Evolutionary conservation across 306 rosid species (phyloP), one percentile per base, ranked within the genome.

Genomic region (Psophocarpus tetragonolobus): DNA sequence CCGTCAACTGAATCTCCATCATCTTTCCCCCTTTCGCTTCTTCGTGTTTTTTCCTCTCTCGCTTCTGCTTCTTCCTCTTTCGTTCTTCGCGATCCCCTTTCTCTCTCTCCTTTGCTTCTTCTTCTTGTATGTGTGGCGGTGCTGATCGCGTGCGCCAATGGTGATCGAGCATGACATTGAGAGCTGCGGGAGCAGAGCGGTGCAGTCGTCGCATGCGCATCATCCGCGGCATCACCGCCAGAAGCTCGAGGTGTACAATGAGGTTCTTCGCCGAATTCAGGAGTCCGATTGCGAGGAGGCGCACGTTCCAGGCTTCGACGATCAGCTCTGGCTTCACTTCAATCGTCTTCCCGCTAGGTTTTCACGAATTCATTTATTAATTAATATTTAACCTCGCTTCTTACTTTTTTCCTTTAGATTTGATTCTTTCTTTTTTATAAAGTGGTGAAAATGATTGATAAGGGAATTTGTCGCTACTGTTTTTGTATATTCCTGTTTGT

Each of bases 291-390:
- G 67, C 41, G 90, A 85, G 35, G 97, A 90, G 69, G 96, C 96
- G 0, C 61, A 76, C 78, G 90, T 87, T 63, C 96, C 91, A n/a
- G 98, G 93, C 65, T 96, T 96, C 86, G 98, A 96, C 65, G 93
- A 91, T 80, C 93, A 88, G 77, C 92, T 92, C 0, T 96, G 98
- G 97, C 94, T 92, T 65, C 99, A 96, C 81, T 96, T 96, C 88
- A 90, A 90, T 80, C 99, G 99, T 56, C 91, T 96, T 27, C 96
- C 99, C 69, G 90, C 98, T 68, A 83, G 98, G 99, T 96, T 63
- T 41, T 80, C 54, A 27, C 42, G 3, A 5, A 33, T 71, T 48
- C 44, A 75, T 76, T 64, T 12, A 56, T 13, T 51, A 24, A 24
- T n/a, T 30, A 30, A 15, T 17, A n/a, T n/a, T n/a, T 61, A 8